A percentile compares a stretch with the other conserved stretches of the same genome.
These are phyloP conservation scores for Phialophora tarda DNA, from an alignment of 2,329 filamentous ascomycete genomes.

Conservation along the genomic window DNA sequence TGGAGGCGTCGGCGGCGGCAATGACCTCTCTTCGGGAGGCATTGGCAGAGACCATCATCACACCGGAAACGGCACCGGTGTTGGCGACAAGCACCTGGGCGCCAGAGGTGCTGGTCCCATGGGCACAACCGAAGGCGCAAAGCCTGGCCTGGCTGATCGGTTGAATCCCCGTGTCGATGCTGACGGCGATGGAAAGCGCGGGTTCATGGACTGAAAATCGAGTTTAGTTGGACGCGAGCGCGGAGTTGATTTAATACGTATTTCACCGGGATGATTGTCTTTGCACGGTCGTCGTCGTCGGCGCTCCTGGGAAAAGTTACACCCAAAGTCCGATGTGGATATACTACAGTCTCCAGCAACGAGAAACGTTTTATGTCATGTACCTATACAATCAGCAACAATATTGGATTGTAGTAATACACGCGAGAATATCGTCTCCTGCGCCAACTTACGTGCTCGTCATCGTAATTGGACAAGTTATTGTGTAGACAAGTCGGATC, in stretches of 20 bases:
- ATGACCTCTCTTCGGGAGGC: background rate
- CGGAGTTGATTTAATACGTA: background rate
- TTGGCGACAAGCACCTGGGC: background rate
- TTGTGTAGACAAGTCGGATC: no score
- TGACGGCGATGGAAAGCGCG: slow-evolving; percentile 62
- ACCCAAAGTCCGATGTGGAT: background rate
- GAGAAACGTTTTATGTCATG: background rate
- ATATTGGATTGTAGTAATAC: background rate
- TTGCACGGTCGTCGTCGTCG: background rate
- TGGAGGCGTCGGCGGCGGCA: no score
- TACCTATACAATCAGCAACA: background rate
- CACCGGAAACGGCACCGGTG: background rate
- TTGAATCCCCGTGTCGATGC: slow-evolving; percentile 62
- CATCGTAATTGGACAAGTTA: no score
- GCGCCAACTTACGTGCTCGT: no score
- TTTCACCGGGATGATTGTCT: background rate
- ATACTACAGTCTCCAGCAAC: background rate
- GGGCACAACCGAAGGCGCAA: slow-evolving; percentile 41
- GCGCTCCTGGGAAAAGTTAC: background rate
- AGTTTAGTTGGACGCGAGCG: background rate
- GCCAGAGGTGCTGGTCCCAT: background rate
- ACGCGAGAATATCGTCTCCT: no score
- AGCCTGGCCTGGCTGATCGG: slow-evolving; percentile 59
- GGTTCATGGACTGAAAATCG: slow-evolving; percentile 44
- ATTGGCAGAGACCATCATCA: background rate